Evolutionary conservation across 2,329 filamentous ascomycete species (phyloP), one percentile per base, ranked within the genome.

Genomic region (Aspergillus tanneri): DNA sequence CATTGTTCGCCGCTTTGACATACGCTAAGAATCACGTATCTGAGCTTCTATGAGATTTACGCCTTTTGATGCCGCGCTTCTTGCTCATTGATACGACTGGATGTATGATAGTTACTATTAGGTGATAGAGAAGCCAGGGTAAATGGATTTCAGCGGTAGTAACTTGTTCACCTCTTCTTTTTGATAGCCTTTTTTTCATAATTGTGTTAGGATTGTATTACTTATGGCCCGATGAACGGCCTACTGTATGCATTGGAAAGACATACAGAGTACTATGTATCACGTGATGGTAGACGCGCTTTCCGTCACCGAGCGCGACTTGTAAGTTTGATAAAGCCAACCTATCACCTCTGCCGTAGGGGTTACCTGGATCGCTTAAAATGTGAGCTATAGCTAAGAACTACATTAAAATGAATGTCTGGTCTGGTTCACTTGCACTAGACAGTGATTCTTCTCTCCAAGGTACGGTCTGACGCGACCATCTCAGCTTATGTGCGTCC

Each of bases 341-440:
- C n/a, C n/a, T n/a, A 47, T 23, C 8, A 14, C 24, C 18, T 38
- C 22, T 36, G 38, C 8, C 25, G 44, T 42, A 40, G 44, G 16
- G 41, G 5, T 21, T 19, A 30, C 3, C 44, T 52, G 46, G 47
- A 55, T 39, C 24, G 2, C 21, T 9, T 21, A 55, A 49, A 42
- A 48, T 48, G 53, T 57, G 53, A 54, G 32, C 23, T 42, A 25
- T 23, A 32, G 37, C 27, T 36, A 14, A n/a, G 47, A 27, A 40
- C 38, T n/a, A 23, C 32, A 42, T 41, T 21, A 63, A 56, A 28
- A 72, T 72, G 69, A 64, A 68, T 50, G 47, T 70, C 43, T 72
- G 69, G 69, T 63, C 67, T 25, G 69, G 69, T 14, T 49, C 59
- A n/a, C 63, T 72, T 50, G 40, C 47, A 23, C 54, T 65, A 14